These are phyloP conservation scores for Davidsoniella neocaledoniae DNA, from an alignment of 2,329 filamentous ascomycete genomes.

Conservation along the genomic window DNA sequence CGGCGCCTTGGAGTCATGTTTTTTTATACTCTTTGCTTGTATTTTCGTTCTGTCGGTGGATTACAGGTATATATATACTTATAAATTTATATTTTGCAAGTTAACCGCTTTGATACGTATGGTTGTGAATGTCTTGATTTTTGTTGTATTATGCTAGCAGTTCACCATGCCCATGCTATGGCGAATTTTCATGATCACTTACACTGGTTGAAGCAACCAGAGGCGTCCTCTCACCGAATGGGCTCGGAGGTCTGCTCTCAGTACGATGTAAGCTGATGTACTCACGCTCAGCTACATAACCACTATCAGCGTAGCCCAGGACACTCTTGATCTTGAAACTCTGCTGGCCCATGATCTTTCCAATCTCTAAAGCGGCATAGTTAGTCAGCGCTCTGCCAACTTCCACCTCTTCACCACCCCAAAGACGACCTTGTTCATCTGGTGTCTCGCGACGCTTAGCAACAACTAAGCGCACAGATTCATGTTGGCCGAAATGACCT, in stretches of 20 bases:
- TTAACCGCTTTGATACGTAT: no score
- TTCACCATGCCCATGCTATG: no score
- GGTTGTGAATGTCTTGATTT: no score
- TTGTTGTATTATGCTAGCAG: not conserved
- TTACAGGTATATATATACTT: constrained; percentile 3
- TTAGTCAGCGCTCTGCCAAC: constrained; percentile 84
- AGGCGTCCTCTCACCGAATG: constrained; percentile 1
- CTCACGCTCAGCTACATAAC: constrained; percentile 80
- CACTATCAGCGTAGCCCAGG: constrained; percentile 82
- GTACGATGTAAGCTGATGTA: constrained; percentile 61
- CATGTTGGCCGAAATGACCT: constrained; percentile 77
- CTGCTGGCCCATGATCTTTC: constrained; percentile 65
- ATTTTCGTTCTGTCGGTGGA: constrained; percentile 3
- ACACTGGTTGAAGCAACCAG: not conserved
- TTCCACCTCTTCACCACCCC: constrained; percentile 42
- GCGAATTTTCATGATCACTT: no score
- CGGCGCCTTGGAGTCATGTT: constrained; percentile 11
- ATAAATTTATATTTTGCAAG: no score
- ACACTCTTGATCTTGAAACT: constrained; percentile 66
- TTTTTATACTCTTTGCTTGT: constrained; percentile 8
- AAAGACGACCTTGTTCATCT: constrained; percentile 27
- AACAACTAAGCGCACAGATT: constrained; percentile 74
- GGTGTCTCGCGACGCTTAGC: constrained; percentile 41
- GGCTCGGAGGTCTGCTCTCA: constrained; percentile 31
- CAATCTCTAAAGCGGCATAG: constrained; percentile 75